These are phyloP conservation scores for Sporobolomyces pararoseus DNA, from an alignment of 768 basidiomycete species.

Conservation along the genomic window DNA sequence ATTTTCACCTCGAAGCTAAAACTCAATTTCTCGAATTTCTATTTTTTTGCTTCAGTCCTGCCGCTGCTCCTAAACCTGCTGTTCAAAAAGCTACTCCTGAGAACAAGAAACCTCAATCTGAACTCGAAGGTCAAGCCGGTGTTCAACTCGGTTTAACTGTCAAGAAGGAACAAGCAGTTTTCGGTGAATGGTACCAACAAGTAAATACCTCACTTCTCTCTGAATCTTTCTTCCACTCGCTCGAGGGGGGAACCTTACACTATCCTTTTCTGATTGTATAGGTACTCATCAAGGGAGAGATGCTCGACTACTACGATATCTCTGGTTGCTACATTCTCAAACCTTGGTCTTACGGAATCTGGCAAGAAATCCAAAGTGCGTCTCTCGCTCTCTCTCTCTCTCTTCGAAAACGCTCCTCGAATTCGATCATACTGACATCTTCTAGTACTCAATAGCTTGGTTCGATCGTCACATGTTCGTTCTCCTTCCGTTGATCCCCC, in stretches of 20 bases:
- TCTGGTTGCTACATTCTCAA: conserved; percentile 98
- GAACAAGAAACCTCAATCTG: conserved; percentile 17
- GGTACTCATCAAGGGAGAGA: conserved; percentile 97
- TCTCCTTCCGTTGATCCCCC: no score
- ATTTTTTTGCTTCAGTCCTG: not conserved
- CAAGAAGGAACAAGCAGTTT: conserved; percentile 46
- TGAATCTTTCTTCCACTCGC: not conserved
- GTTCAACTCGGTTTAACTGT: conserved; percentile 45
- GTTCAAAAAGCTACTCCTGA: conserved; percentile 14
- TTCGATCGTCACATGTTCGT: conserved; percentile 60
- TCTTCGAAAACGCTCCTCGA: no score
- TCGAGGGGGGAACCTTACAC: not conserved
- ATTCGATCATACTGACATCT: no score
- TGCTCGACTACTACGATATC: conserved; percentile 98
- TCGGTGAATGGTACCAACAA: conserved; percentile 44
- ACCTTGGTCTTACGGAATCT: conserved; percentile 95
- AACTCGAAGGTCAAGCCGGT: conserved; percentile 40
- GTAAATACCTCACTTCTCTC: not conserved
- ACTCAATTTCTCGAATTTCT: conserved; percentile 36
- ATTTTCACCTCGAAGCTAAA: no score
- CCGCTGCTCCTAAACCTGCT: not conserved
- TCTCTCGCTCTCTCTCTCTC: conserved; percentile 10
- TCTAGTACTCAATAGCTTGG: no score
- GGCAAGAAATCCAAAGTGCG: conserved; percentile 90
- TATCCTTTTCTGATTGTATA: conserved; percentile 48